Evolutionary conservation across 495 filamentous ascomycete species (phyloP).

Genomic region (Aspergillus funiculosus): DNA sequence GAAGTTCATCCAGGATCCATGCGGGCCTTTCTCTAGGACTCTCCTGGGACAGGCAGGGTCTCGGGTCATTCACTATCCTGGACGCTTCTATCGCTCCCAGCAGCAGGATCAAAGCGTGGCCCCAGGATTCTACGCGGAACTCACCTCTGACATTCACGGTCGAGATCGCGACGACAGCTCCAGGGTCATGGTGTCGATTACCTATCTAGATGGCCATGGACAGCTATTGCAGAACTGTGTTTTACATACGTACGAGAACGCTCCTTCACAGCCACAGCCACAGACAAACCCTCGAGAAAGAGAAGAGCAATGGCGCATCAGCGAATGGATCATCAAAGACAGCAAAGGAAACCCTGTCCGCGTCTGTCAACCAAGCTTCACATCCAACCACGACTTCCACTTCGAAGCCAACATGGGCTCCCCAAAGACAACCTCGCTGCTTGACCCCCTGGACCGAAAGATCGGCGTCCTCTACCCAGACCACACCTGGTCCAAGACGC

Average conservation of each 20-base stretch:
- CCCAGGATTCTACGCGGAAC: background rate
- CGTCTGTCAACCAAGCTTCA: background rate
- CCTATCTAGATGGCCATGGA: background rate
- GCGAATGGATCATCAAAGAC: background rate
- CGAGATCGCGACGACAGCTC: background rate
- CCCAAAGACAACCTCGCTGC: conserved; percentile 16
- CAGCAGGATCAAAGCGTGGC: too few species aligned
- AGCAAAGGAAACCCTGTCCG: background rate
- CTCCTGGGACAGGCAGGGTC: conserved; percentile 5
- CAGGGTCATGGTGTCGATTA: background rate
- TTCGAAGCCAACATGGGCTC: background rate
- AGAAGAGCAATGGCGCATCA: background rate
- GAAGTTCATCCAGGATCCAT: background rate
- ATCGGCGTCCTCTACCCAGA: background rate
- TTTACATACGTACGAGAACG: background rate
- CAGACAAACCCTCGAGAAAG: background rate
- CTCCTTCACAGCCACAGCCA: background rate
- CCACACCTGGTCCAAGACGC: background rate
- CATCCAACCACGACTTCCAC: background rate
- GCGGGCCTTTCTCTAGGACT: conserved; percentile 13
- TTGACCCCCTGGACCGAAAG: background rate
- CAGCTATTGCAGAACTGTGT: background rate
- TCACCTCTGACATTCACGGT: background rate
- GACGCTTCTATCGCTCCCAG: background rate
- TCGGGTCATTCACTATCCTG: background rate